Percentiles rank a stretch among this genome's conserved stretches.
These are phyloP conservation scores for Zygotorulaspora sp. DNA, from an alignment of 805 yeast genomes.

Conservation along the genomic window DNA sequence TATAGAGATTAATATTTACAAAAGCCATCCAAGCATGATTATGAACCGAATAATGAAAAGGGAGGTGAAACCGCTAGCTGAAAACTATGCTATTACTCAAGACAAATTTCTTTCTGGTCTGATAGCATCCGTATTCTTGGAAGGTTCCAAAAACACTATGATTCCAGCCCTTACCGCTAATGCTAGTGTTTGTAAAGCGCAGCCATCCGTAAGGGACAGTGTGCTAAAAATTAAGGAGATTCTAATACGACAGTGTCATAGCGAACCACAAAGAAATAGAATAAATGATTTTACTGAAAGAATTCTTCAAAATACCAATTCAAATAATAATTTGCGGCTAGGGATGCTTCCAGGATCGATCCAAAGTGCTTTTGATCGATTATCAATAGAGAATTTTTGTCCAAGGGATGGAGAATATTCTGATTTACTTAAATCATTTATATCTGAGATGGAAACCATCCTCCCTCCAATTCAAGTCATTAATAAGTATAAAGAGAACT, in stretches of 20 bases:
- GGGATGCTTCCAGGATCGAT: conserved; percentile 24
- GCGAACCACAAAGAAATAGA: conserved; percentile 20
- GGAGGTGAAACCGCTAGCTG: conserved; percentile 34
- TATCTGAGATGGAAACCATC: conserved; percentile 21
- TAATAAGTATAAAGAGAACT: conserved; percentile 25
- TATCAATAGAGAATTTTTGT: conserved; percentile 29
- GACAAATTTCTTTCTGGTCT: conserved; percentile 30
- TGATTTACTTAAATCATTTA: conserved; percentile 21
- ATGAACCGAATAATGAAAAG: conserved; percentile 31
- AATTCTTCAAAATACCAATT: conserved; percentile 24
- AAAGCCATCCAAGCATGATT: conserved; percentile 28
- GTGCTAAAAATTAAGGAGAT: conserved; percentile 24
- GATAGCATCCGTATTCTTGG: conserved; percentile 29
- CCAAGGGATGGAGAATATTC: conserved; percentile 27
- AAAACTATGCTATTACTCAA: conserved; percentile 29
- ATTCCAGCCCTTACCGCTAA: conserved; percentile 30
- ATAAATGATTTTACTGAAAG: conserved; percentile 29
- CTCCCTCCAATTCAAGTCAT: conserved; percentile 29
- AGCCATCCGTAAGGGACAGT: conserved; percentile 23
- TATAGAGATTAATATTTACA: conserved; percentile 27
- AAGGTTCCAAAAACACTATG: conserved; percentile 29
- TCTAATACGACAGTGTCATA: conserved; percentile 24
- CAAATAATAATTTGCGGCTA: conserved; percentile 20
- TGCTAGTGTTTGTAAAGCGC: conserved; percentile 27
- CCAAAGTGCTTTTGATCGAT: conserved; percentile 22